Evolutionary conservation across 2,329 filamentous ascomycete species (phyloP).

Genomic region (Penicillium sp.): DNA sequence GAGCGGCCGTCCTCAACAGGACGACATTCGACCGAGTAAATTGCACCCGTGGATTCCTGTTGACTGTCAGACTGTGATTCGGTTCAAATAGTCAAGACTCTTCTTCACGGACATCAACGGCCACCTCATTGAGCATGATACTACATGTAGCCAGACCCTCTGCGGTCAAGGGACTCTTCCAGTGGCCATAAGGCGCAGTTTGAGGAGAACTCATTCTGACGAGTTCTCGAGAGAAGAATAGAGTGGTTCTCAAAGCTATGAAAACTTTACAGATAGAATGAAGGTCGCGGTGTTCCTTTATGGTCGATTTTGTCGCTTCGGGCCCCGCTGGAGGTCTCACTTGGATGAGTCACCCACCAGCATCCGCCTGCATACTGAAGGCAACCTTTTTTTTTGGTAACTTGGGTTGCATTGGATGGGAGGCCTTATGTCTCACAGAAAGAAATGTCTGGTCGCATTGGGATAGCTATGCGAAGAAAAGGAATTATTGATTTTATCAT

Average conservation of each 20-base stretch:
- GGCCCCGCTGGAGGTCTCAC: neutral
- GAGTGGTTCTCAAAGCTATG: neutral
- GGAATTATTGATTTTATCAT: neutral
- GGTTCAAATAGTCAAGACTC: neutral
- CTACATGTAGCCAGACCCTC: conserved; percentile 39
- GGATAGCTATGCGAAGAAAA: neutral
- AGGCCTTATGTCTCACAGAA: neutral
- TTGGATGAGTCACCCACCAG: neutral
- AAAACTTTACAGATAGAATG: neutral
- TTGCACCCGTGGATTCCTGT: conserved; percentile 31
- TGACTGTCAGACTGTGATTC: neutral
- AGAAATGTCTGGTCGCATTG: neutral
- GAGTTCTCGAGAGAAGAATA: neutral
- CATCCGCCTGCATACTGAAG: neutral
- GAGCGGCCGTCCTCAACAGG: conserved; percentile 47
- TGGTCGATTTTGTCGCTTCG: neutral
- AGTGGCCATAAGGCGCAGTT: conserved; percentile 42
- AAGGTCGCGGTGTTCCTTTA: neutral
- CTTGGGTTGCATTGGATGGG: neutral
- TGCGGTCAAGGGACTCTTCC: conserved; percentile 45
- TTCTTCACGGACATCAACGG: conserved; percentile 30
- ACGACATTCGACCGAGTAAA: conserved; percentile 43
- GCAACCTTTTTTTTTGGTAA: neutral
- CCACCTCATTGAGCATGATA: conserved; percentile 39
- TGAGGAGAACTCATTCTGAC: conserved; percentile 3